Conservation (phyloP, 2,329 filamentous ascomycete genomes). For the Mariannaea sp. region DNA sequence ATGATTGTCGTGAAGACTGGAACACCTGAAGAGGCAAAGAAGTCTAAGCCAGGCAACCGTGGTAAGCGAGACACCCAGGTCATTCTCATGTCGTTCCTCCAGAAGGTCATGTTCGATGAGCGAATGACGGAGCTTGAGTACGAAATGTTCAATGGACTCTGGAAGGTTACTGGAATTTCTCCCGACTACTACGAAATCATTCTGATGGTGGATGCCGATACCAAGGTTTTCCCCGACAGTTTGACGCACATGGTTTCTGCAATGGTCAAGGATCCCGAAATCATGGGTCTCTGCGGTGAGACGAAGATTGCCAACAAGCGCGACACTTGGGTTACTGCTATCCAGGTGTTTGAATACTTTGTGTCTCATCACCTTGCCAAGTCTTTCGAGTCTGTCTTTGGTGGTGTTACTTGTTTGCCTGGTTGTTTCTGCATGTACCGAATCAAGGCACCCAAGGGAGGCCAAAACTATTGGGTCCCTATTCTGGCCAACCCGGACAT, state of each 20-base stretch:
- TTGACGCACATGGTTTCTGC: constrained; percentile 98
- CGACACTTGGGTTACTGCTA: constrained; percentile 92
- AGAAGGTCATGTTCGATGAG: constrained; percentile 99
- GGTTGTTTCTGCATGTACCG: constrained; percentile 99
- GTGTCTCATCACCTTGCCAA: constrained; percentile 97
- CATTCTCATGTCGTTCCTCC: constrained; percentile 98
- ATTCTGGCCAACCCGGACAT: constrained; percentile 98
- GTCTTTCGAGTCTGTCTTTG: constrained; percentile 97
- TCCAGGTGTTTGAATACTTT: constrained; percentile 99
- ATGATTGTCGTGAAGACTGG: constrained; percentile 95
- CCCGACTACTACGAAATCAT: constrained; percentile 98
- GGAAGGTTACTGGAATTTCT: constrained; percentile 98
- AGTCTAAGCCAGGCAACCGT: constrained; percentile 91
- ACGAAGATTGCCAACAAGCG: constrained; percentile 99
- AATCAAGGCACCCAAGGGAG: constrained; percentile 98
- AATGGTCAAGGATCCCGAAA: constrained; percentile 98
- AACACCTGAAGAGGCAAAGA: constrained; percentile 80
- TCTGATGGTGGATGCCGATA: constrained; percentile 99
- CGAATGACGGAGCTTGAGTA: constrained; percentile 99
- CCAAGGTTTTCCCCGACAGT: constrained; percentile 98
- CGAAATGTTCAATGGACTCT: constrained; percentile 99
- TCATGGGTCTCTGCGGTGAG: constrained; percentile 98
- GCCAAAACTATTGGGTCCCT: constrained; percentile 99
- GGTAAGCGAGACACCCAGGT: constrained; percentile 99
- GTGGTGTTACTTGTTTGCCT: constrained; percentile 96